Evolutionary conservation across 2,329 filamentous ascomycete genomes (phyloP), one percentile per base, ranked within the genome.

Genomic region (Tolypocladium sp.): DNA sequence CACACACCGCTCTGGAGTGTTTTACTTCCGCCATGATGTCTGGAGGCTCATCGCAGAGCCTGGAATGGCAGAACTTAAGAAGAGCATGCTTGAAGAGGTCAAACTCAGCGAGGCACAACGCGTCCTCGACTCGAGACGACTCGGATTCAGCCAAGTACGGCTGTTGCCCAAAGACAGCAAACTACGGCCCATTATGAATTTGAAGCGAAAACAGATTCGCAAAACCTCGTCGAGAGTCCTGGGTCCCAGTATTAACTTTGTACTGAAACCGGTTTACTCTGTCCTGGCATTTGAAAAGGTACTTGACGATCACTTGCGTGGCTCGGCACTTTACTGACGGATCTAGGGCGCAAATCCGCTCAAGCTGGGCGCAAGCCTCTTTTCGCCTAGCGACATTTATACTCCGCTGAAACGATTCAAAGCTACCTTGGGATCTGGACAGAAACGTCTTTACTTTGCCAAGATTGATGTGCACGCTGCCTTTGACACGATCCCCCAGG

Each of bases 401-500:
- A 76, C 78, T 15, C 86, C 85, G 25, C 74, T 99, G 27, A 89
- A 87, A 61, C 67, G 64, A 0, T 97, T 96, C 75, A 88, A 88
- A 63, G 66, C 73, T 2, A 72, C 64, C 0, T 70, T 89, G 13
- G 72, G 73, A 0, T 60, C 72, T 1, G 62, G 63, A 0, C 66
- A 73, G 0, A 66, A 69, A 10, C 44, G 73, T 5, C 74, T 97
- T 1, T 97, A 90, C 73, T 96, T 97, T 73, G 92, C 87, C 61
- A 99, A 99, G 70, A 79, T 96, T 15, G 94, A 99, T 68, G 92
- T 99, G 25, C 84, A 90, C 69, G 86, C 91, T 2, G 96, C 93
- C 66, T 99, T 97, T 70, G 94, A 99, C 72, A 96, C 90, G 0
- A 97, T 99, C 52, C 94, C 94, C 0, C 94, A 97, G 70, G 74